Percentiles rank a stretch among this genome's conserved stretches.
phyloP scores from a whole-genome alignment of 805 yeast species.

The Citeromyces nyonsensis region DNA sequence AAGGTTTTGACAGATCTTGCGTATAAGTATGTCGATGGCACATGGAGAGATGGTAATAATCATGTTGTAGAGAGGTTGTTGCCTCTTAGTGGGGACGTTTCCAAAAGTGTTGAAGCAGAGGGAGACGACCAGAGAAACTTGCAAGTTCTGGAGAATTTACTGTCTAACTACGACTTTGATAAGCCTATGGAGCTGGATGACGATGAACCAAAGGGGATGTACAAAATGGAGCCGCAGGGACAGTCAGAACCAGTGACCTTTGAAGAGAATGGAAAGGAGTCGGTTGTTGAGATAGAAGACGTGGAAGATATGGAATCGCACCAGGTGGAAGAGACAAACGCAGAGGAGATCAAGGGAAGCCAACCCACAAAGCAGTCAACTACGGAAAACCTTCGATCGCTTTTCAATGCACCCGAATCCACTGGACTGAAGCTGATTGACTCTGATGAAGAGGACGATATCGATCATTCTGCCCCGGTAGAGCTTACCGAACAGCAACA shows the following conservation, averaged over 20 bases:
- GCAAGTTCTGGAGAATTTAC: conserved; percentile 27
- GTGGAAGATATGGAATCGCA: conserved; percentile 11
- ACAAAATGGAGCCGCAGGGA: conserved; percentile 1
- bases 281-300: background rate
- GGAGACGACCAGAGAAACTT: conserved; percentile 18
- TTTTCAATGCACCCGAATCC: conserved; percentile 31
- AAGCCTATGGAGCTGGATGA: conserved; percentile 20
- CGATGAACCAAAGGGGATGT: background rate
- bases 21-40: conserved; percentile 41
- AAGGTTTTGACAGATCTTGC: conserved; percentile 48
- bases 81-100: conserved; percentile 1
- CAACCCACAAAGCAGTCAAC: conserved; percentile 4
- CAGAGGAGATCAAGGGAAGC: too few species aligned
- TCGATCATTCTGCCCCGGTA: conserved; percentile 2
- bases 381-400: conserved; percentile 47
- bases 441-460: conserved; percentile 34
- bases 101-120: conserved; percentile 3
- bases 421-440: conserved; percentile 23
- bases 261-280: background rate
- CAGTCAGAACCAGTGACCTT: background rate
- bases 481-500: conserved; percentile 7
- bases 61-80: conserved; percentile 56
- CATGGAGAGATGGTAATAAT: conserved; percentile 70
- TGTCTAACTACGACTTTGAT: conserved; percentile 34
- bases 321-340: conserved; percentile 6